Evolutionary conservation across 176 grass and related monocot species (phyloP).

Genomic region (Lolium multiflorum): DNA sequence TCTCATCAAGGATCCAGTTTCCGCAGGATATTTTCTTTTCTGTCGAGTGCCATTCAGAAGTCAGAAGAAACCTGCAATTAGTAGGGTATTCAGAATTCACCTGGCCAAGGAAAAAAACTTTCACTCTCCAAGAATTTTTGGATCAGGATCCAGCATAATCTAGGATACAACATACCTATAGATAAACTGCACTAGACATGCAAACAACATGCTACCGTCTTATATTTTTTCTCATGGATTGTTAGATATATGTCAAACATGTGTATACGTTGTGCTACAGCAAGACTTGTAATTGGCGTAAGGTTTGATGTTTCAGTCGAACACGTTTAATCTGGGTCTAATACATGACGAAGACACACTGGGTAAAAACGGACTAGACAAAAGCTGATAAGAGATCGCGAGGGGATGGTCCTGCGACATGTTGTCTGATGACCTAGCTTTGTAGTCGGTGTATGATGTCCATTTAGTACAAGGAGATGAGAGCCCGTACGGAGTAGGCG

Average conservation of each 20-base stretch:
- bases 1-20: too few species aligned
- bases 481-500: neutral
- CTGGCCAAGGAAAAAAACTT: neutral
- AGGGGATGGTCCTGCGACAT: neutral
- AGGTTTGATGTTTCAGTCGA: neutral
- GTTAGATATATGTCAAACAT: too few species aligned
- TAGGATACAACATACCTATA: neutral
- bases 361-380: neutral
- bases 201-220: neutral
- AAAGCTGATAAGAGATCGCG: neutral
- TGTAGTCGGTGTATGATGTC: neutral
- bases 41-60: neutral
- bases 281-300: neutral
- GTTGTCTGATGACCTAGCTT: neutral
- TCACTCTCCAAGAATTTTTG: neutral
- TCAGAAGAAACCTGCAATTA: constrained; percentile 57
- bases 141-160: neutral
- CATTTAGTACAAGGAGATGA: neutral
- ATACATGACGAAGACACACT: neutral
- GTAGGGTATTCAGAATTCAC: neutral
- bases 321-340: neutral
- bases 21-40: too few species aligned
- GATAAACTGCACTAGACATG: neutral
- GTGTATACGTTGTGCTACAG: too few species aligned
- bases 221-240: neutral